Base-by-base conservation (phyloP, 1,284 basidiomycete species). In the Puccinia coronata region DNA sequence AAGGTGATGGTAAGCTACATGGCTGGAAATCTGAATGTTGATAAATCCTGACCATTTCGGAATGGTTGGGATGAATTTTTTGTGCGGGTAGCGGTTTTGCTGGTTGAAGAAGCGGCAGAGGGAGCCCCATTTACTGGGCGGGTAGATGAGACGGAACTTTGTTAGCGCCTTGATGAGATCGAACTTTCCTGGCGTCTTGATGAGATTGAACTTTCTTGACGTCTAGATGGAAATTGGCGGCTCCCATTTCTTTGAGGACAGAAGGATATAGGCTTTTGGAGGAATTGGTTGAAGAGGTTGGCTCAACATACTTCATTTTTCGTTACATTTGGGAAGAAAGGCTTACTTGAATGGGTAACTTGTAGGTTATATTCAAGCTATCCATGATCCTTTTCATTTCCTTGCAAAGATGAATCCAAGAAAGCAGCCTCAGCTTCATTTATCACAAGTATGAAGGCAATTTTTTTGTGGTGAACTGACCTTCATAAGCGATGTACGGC, bases 341-440 rank as follows among this genome's bases (percentile, higher is more conserved):
- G 67, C 36, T 49, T 47, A 78, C 75, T 69, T 93, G 92, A 41
- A 92, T 86, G 59, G 92, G 92, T 87, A 91, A 87, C 0, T 88
- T 89, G 85, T 93, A 93, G 43, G 87, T 87, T 82, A 93, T 87
- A 84, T 92, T 91, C 76, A 93, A 89, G 49, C 92, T 91, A 85
- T 93, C 92, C 71, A 92, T 87, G n/a, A 90, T 85, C 2, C 87
- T 88, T 86, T 92, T 92, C 78, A 93, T 87, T 84, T 91, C 86
- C 74, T 91, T 89, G 91, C 16, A 53, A n/a, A n/a, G n/a, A n/a
- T 36, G 31, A 92, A 86, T 92, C 91, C 36, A 86, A 87, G 14
- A 28, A 71, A 12, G 31, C 51, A 71, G 14, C 39, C 43, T 41
- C 34, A 51, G 72, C 36, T 18, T 23, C n/a, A n/a, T n/a, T n/a